These are phyloP conservation scores for Neofusicoccum parvum DNA, from an alignment of 2,329 filamentous ascomycete species.

Conservation along the genomic window DNA sequence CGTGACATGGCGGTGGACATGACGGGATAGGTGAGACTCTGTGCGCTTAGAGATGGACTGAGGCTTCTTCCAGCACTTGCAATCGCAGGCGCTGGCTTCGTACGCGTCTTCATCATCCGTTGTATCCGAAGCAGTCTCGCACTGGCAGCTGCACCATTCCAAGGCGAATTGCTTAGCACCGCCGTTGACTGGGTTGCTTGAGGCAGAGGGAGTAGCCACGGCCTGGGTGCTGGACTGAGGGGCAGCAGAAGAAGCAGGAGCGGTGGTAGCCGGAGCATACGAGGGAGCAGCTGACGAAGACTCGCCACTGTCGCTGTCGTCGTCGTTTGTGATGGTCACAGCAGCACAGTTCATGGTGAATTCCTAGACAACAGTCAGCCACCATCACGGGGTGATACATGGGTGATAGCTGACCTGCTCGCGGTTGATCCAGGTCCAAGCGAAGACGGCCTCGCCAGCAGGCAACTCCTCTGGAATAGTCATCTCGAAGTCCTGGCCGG, in stretches of 20 bases:
- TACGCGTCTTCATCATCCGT: constrained; percentile 9
- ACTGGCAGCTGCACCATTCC: constrained; percentile 21
- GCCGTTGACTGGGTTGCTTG: constrained; percentile 21
- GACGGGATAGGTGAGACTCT: constrained; percentile 14
- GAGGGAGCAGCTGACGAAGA: neutral
- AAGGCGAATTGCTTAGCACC: constrained; percentile 8
- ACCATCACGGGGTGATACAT: constrained; percentile 23
- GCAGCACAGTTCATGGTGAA: constrained; percentile 50
- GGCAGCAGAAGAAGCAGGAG: neutral
- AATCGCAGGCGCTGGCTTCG: constrained; percentile 13
- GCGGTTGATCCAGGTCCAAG: constrained; percentile 53
- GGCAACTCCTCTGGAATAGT: constrained; percentile 47
- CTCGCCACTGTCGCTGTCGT: neutral
- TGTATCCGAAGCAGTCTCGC: neutral
- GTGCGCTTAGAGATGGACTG: neutral
- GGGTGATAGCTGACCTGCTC: constrained; percentile 37
- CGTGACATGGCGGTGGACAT: constrained; percentile 3
- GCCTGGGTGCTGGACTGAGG: neutral
- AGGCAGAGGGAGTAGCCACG: constrained; percentile 16
- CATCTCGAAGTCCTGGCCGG: constrained; percentile 49
- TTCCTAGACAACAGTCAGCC: constrained; percentile 28
- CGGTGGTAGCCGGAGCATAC: neutral
- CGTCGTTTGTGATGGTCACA: constrained; percentile 42
- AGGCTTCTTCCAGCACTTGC: constrained; percentile 19
- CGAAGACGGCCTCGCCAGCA: constrained; percentile 46